These are phyloP conservation scores for Ceratobasidium theobromae DNA, from an alignment of 1,284 basidiomycete species.

Conservation along the genomic window DNA sequence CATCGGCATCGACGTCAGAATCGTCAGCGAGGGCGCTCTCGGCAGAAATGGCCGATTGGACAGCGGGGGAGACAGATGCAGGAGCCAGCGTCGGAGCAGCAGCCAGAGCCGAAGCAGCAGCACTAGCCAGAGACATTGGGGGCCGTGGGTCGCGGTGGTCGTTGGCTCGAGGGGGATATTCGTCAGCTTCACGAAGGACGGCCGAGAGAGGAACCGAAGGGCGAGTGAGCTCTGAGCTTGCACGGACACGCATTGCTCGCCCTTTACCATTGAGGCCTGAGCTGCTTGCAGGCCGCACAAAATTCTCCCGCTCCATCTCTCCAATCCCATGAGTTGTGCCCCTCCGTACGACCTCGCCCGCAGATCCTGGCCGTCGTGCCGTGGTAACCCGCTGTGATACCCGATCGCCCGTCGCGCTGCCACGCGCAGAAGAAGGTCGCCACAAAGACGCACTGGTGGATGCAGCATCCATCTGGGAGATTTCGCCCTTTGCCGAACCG, in stretches of 20 bases:
- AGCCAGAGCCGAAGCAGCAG: not conserved
- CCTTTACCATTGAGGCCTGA: too few species aligned
- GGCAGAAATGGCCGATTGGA: slow-evolving; percentile 13
- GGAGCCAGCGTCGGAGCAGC: slow-evolving; percentile 10
- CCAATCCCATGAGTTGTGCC: too few species aligned
- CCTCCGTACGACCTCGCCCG: too few species aligned
- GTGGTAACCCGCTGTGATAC: not conserved
- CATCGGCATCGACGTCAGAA: slow-evolving; percentile 25
- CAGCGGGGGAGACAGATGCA: slow-evolving; percentile 1
- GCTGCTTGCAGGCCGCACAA: not conserved
- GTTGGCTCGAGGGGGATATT: too few species aligned
- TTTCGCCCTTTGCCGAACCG: slow-evolving; percentile 6
- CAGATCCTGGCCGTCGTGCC: slow-evolving; percentile 17
- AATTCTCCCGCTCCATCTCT: not conserved
- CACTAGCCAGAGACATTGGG: not conserved
- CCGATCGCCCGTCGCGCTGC: too few species aligned
- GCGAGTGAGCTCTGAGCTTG: slow-evolving; percentile 27
- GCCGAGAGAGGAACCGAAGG: not conserved
- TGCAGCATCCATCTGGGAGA: not conserved
- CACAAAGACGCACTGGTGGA: not conserved
- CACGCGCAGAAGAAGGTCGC: not conserved
- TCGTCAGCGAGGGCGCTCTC: slow-evolving; percentile 22
- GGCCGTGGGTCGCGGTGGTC: too few species aligned
- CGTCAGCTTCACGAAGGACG: slow-evolving; percentile 4
- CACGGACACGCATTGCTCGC: slow-evolving; percentile 18